Evolutionary conservation across 2,329 filamentous ascomycete species (phyloP).

Genomic region (Paracoccidioides brasiliensis): DNA sequence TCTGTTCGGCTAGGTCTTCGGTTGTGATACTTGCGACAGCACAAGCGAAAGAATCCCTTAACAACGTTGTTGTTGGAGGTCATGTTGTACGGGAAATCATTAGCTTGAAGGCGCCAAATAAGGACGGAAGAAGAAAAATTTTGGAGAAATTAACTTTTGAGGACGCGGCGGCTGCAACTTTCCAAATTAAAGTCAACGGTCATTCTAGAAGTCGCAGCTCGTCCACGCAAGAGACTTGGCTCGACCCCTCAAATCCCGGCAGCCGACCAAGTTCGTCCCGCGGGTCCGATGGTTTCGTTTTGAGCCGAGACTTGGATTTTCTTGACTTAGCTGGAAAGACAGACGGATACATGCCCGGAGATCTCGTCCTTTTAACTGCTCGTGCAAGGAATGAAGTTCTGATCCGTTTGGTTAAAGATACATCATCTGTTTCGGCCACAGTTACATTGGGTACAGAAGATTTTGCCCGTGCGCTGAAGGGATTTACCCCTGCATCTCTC

Average conservation of each 20-base stretch:
- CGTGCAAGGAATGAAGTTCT: constrained; percentile 85
- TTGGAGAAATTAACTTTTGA: constrained; percentile 61
- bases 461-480: constrained; percentile 72
- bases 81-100: constrained; percentile 89
- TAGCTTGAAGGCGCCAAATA: constrained; percentile 78
- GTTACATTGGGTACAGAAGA: constrained; percentile 59
- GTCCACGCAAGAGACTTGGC: constrained; percentile 52
- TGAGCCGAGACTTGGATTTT: constrained; percentile 71
- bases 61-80: constrained; percentile 79
- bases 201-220: constrained; percentile 16
- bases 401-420: constrained; percentile 60
- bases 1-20: constrained; percentile 64
- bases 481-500: constrained; percentile 88
- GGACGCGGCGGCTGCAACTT: constrained; percentile 27
- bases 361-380: constrained; percentile 72
- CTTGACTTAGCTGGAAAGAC: constrained; percentile 87
- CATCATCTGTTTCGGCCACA: constrained; percentile 35
- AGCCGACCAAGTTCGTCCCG: constrained; percentile 36
- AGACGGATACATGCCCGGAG: constrained; percentile 96
- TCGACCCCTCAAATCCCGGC: constrained; percentile 54
- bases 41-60: constrained; percentile 82
- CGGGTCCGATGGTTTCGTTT: constrained; percentile 48
- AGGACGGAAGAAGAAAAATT: constrained; percentile 72
- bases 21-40: constrained; percentile 84
- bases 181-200: constrained; percentile 19